Evolutionary conservation across 2,329 filamentous ascomycete species (phyloP).

Genomic region (Pseudogymnoascus sp.): DNA sequence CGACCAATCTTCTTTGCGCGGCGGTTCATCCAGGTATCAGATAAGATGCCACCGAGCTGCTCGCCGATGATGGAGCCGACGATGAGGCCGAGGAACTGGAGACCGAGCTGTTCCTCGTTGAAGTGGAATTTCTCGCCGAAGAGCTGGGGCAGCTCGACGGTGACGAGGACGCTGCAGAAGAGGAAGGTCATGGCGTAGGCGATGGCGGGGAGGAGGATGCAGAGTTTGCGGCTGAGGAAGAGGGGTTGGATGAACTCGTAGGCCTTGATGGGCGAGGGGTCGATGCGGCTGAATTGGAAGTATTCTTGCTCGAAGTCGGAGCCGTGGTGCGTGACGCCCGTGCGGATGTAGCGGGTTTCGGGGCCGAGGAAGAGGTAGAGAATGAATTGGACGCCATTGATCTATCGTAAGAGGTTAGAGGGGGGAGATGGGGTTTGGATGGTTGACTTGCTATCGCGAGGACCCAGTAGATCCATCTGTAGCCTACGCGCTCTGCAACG

Average conservation of each 20-base stretch:
- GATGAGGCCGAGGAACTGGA: slow-evolving; percentile 50
- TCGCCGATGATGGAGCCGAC: slow-evolving; percentile 50
- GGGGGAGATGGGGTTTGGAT: neutral
- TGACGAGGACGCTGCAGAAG: slow-evolving; percentile 44
- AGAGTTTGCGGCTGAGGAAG: slow-evolving; percentile 35
- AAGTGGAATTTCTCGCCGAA: slow-evolving; percentile 47
- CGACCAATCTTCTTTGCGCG: slow-evolving; percentile 28
- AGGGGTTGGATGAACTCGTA: slow-evolving; percentile 45
- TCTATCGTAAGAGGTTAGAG: slow-evolving; percentile 27
- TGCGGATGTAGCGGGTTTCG: slow-evolving; percentile 46
- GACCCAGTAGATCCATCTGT: slow-evolving; percentile 48
- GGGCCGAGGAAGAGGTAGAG: slow-evolving; percentile 47
- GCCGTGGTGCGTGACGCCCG: neutral
- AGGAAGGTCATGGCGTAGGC: slow-evolving; percentile 51
- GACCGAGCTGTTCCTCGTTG: slow-evolving; percentile 48
- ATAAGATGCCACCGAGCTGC: slow-evolving; percentile 46
- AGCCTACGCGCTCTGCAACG: slow-evolving; percentile 41
- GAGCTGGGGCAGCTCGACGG: slow-evolving; percentile 52
- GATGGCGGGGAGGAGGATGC: slow-evolving; percentile 41
- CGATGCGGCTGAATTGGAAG: slow-evolving; percentile 41
- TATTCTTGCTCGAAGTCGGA: slow-evolving; percentile 27
- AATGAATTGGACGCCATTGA: slow-evolving; percentile 48
- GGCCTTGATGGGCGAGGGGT: slow-evolving; percentile 39
- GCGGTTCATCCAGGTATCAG: slow-evolving; percentile 44
- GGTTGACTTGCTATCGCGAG: slow-evolving; percentile 39